Base-by-base conservation (phyloP, 371 early-diverging fungal species). In the Mucor indicus region DNA sequence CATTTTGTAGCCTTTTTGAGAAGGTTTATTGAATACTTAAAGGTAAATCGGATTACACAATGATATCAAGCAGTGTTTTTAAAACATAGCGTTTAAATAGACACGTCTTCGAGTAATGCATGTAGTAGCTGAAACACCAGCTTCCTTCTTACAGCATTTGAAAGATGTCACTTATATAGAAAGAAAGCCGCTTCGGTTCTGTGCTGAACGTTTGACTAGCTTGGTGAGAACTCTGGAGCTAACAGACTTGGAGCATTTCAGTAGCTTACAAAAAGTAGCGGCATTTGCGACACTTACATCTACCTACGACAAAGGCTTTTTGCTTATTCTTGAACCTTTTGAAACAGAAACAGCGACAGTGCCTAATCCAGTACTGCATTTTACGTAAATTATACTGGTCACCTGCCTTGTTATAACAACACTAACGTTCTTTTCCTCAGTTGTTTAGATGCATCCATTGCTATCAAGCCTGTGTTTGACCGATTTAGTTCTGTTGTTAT, bases 1-100 rank as follows among this genome's bases (percentile, higher is more conserved):
- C 99, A 99, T 69, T 99, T 99, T 79, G 92, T 99, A 6, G 90
- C 93, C 0, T 96, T 98, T 61, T 62, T 99, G 48, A 83, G 95
- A 59, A 79, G 99, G 37, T 94, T 99, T 56, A 84, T 98, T 50
- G 99, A 99, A 72, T 99, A 99, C 60, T 84, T 99, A 36, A 99
- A 99, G 75, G 87, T 86, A 67, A 41, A 13, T 11, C 4, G 42
- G n/a, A 9, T 1, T 17, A 4, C 8, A 12, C n/a, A 21, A 32
- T 39, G 30, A 12, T 8, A 29, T 29, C 30, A 29, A 29, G 12
- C 30, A 29, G 30, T 29, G 12, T 8, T 8, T 29, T 8, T 29
- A n/a, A 33, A 15, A 33, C n/a, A 23, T 3, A 17, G 17, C 21
- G 0, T 17, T 7, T 20, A 17, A 41, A 29, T 29, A 92, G 85